These are phyloP conservation scores for Colletotrichum lentis DNA, from an alignment of 2,329 filamentous ascomycete genomes.

Conservation along the genomic window DNA sequence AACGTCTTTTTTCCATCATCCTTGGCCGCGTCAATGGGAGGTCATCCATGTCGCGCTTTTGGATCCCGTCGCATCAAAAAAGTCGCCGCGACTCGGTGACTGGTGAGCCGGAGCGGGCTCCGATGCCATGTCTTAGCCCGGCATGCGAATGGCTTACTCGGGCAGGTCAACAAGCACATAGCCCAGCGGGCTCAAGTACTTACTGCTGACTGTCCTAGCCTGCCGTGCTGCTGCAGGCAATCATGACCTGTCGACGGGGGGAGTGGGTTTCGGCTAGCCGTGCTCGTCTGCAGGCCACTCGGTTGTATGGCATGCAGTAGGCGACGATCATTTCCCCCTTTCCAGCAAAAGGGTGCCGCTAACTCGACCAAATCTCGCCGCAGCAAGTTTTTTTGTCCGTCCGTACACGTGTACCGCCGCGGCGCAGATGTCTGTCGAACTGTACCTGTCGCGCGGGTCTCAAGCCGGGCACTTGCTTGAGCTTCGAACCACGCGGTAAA, in stretches of 20 bases:
- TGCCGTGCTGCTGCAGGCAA: background rate
- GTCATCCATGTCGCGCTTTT: background rate
- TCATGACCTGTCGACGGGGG: background rate
- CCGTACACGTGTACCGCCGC: background rate
- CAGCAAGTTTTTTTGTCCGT: background rate
- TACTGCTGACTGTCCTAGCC: too few species aligned
- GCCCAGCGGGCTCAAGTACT: background rate
- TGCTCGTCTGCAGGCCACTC: background rate
- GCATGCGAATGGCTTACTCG: background rate
- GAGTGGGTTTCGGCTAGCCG: background rate
- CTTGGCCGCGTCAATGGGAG: too few species aligned
- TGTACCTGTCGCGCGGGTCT: too few species aligned
- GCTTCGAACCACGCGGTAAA: background rate
- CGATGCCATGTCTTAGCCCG: background rate
- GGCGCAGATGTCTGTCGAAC: background rate
- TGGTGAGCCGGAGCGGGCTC: conserved; percentile 18
- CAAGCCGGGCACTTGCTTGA: too few species aligned
- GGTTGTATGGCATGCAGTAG: background rate
- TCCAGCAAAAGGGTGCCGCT: background rate
- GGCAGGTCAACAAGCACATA: background rate
- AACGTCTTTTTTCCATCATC: background rate
- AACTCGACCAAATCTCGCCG: background rate
- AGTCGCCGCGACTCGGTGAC: background rate
- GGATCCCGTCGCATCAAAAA: background rate
- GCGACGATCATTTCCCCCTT: conserved; percentile 16